These are phyloP conservation scores for Secale cereale DNA, from an alignment of 176 grass and related monocot genomes.

Conservation along the genomic window DNA sequence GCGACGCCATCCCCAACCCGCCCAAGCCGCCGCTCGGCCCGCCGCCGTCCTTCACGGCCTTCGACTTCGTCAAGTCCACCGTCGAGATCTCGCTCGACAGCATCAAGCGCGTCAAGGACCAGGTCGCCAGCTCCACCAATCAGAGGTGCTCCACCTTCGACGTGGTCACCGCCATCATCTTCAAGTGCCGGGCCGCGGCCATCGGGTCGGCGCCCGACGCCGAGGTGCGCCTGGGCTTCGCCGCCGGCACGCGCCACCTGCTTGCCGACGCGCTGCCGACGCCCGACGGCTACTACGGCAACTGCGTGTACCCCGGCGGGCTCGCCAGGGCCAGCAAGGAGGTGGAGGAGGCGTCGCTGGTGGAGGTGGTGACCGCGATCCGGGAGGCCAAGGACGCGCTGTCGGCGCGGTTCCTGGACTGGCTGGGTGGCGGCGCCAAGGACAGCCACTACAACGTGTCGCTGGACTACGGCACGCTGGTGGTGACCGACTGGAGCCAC, in stretches of 20 bases:
- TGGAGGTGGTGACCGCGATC: not conserved
- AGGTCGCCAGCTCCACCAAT: too few species aligned
- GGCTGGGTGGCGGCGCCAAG: conserved; percentile 6
- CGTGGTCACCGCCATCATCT: conserved; percentile 7
- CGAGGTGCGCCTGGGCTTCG: conserved; percentile 7
- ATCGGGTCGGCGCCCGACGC: not conserved
- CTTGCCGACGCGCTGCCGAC: not conserved
- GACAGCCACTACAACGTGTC: conserved; percentile 15
- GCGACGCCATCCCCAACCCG: conserved; percentile 10
- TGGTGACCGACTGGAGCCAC: not conserved
- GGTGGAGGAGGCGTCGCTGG: not conserved
- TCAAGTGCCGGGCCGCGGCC: conserved; percentile 2
- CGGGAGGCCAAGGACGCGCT: conserved; percentile 1
- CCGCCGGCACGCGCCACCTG: conserved; percentile 6
- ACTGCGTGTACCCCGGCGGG: not conserved
- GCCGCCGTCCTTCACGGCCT: not conserved
- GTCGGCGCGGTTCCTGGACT: conserved; percentile 9
- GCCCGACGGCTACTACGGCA: not conserved
- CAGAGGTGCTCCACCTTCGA: conserved; percentile 6
- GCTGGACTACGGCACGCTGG: not conserved
- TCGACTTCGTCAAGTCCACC: not conserved
- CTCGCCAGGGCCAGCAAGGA: not conserved
- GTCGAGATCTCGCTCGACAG: conserved; percentile 6
- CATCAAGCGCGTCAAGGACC: conserved; percentile 15
- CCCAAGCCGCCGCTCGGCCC: conserved; percentile 13